These are phyloP conservation scores for Neckera pumila DNA, from an alignment of 225 moss, liverwort and hornwort genomes.

Conservation along the genomic window DNA sequence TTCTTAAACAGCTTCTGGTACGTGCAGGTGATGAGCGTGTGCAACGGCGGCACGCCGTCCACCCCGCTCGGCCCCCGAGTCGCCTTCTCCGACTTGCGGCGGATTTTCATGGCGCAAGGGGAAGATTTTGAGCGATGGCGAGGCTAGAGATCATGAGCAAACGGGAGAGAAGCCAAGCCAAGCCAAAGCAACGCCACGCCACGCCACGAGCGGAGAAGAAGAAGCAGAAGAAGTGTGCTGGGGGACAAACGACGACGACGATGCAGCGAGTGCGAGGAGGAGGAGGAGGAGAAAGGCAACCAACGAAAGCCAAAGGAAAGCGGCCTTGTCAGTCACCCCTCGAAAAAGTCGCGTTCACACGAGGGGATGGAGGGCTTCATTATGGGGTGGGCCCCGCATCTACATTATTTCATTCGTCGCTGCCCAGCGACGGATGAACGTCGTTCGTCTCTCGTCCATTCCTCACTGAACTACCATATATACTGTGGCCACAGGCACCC, in stretches of 20 bases:
- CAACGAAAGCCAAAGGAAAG: conserved; percentile 20
- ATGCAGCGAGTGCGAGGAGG: not conserved
- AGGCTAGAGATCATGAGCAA: not conserved
- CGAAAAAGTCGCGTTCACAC: conserved; percentile 25
- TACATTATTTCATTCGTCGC: not conserved
- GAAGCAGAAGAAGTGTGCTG: not conserved
- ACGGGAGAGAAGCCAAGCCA: too few species aligned
- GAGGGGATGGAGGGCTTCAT: not conserved
- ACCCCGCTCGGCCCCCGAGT: not conserved
- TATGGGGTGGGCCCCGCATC: conserved; percentile 6
- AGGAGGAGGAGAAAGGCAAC: not conserved
- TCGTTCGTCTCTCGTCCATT: not conserved
- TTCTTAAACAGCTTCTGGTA: conserved; percentile 51
- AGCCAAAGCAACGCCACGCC: not conserved
- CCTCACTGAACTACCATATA: not conserved
- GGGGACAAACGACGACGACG: not conserved
- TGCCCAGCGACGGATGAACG: not conserved
- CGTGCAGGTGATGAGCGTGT: conserved; percentile 46
- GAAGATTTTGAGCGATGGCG: not conserved
- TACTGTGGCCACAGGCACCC: not conserved
- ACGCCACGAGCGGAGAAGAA: not conserved
- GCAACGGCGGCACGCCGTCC: conserved; percentile 30
- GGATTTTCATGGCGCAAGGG: conserved; percentile 24
- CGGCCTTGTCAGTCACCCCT: conserved; percentile 19
- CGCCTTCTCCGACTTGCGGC: conserved; percentile 28